Percentiles rank a stretch among this genome's conserved stretches.
Evolutionary conservation across 441 rosid genomes (phyloP).

Genomic region (Eruca vesicaria): DNA sequence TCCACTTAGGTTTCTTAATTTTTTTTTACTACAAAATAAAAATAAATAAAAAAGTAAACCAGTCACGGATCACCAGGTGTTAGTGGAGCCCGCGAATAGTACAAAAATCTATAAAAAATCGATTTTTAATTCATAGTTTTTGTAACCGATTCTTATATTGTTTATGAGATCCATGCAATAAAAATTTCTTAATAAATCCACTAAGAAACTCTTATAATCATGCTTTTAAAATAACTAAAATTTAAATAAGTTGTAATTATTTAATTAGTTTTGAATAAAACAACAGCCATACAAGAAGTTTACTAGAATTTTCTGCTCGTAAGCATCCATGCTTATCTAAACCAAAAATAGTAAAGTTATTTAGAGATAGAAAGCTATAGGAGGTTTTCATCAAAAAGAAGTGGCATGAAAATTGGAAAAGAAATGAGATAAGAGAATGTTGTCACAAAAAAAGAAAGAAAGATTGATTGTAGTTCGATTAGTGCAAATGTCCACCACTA

Average conservation of each 20-base stretch:
- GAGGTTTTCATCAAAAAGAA: not conserved
- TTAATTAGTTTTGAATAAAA: not conserved
- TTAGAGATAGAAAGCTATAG: constrained; percentile 23
- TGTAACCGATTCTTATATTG: too few relatives aligned
- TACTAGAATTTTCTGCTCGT: constrained; percentile 12
- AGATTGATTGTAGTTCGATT: not conserved
- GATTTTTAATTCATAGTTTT: too few relatives aligned
- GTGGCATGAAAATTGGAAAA: not conserved
- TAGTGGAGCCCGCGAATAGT: too few relatives aligned
- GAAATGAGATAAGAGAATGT: constrained; percentile 14
- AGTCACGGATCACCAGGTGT: too few relatives aligned
- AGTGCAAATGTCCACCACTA: not conserved
- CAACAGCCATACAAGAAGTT: constrained; percentile 5
- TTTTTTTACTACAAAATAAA: too few relatives aligned
- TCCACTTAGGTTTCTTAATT: too few relatives aligned
- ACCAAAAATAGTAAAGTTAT: constrained; percentile 17
- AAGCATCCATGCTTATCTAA: constrained; percentile 17
- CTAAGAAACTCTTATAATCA: too few relatives aligned
- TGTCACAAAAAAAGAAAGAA: constrained; percentile 10
- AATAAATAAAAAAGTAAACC: too few relatives aligned
- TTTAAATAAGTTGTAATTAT: not conserved
- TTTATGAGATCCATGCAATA: too few relatives aligned
- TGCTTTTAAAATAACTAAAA: not conserved
- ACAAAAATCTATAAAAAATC: too few relatives aligned
- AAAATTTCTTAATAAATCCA: too few relatives aligned